A percentile compares a stretch with the other conserved stretches of the same genome.
These are phyloP conservation scores for Rhodotorula graminis DNA, from an alignment of 768 basidiomycete genomes.

Conservation along the genomic window DNA sequence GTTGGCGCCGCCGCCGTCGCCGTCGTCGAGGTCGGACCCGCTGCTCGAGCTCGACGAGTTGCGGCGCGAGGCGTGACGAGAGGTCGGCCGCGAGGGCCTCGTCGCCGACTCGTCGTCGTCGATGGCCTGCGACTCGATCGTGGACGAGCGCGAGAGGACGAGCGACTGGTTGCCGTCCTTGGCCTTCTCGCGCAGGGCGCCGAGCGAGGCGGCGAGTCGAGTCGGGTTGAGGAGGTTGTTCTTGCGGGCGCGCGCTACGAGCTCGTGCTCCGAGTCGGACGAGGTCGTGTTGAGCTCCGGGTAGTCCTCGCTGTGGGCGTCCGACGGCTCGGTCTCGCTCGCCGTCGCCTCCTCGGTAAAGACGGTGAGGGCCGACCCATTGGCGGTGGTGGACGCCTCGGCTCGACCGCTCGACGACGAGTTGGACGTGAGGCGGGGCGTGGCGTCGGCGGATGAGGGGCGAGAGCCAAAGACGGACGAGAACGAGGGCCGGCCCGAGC, in stretches of 20 bases:
- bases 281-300: slow-evolving; percentile 22
- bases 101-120: background rate
- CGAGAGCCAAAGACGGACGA: slow-evolving; percentile 6
- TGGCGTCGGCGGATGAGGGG: background rate
- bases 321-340: slow-evolving; percentile 19
- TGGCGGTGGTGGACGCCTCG: background rate
- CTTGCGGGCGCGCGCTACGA: background rate
- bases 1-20: background rate
- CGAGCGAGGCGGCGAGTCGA: slow-evolving; percentile 26
- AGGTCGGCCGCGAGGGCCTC: background rate
- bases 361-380: slow-evolving; percentile 9
- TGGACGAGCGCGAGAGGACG: background rate
- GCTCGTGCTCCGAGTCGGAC: slow-evolving; percentile 28
- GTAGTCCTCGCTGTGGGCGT: slow-evolving; percentile 2
- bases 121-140: background rate
- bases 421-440: background rate
- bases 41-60: slow-evolving; percentile 14
- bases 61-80: background rate
- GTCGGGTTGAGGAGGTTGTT: slow-evolving; percentile 10
- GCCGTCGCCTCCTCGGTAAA: slow-evolving; percentile 34
- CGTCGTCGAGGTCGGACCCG: slow-evolving; percentile 22
- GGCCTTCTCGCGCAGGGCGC: slow-evolving; percentile 7
- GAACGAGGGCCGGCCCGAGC: slow-evolving; percentile 1
- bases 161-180: background rate
- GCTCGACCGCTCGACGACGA: background rate